phyloP scores from a whole-genome alignment of 2,329 filamentous ascomycete genomes.

The Sporothrix schenckii region DNA sequence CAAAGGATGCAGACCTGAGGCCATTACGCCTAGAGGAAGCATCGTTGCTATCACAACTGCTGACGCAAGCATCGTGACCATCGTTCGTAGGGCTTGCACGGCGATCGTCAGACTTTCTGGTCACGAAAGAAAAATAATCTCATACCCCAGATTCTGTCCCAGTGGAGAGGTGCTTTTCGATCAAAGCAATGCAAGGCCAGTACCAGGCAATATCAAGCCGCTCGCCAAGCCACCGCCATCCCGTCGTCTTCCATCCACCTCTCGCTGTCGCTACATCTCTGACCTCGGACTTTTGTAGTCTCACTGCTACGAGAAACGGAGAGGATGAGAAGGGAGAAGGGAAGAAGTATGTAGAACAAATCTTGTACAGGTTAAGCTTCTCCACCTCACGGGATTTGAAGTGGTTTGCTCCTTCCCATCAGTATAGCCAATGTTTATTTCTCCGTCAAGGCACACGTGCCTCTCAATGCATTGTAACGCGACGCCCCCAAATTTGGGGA shows the following conservation, averaged over 20 bases:
- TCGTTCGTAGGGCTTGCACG: not conserved
- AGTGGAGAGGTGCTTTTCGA: constrained; percentile 13
- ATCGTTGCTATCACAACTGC: constrained; percentile 2
- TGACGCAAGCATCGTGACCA: not conserved
- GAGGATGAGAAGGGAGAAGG: not conserved
- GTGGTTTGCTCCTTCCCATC: constrained; percentile 9
- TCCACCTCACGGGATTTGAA: constrained; percentile 17
- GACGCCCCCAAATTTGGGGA: not conserved
- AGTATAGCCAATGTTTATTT: not conserved
- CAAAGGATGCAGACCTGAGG: not conserved
- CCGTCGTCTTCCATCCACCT: constrained; percentile 2
- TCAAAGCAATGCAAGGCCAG: constrained; percentile 8
- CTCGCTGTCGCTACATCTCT: not conserved
- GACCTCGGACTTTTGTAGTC: not conserved
- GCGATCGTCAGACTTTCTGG: not conserved
- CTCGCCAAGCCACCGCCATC: constrained; percentile 6
- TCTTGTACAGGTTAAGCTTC: not conserved
- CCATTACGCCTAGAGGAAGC: not conserved
- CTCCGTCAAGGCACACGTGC: constrained; percentile 1
- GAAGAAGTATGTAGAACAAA: not conserved
- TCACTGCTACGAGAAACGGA: not conserved
- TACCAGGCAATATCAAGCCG: constrained; percentile 21
- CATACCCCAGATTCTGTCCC: not conserved
- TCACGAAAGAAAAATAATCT: not conserved
- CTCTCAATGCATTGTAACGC: not conserved